Evolutionary conservation across 2,329 filamentous ascomycete genomes (phyloP).

Genomic region (Botrytis fabae): DNA sequence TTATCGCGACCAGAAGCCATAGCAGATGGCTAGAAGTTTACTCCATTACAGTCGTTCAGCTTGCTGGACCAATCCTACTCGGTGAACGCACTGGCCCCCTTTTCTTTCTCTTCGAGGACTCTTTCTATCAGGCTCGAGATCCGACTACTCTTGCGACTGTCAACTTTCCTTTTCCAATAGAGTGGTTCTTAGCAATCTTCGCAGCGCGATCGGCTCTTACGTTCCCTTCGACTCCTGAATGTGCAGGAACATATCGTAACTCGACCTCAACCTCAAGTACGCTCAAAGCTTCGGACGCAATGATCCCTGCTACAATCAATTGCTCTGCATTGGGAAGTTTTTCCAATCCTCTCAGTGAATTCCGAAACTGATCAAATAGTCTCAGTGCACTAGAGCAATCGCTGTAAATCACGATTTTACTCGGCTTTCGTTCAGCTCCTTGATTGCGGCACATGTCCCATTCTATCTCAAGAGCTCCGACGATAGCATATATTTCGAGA

Average conservation of each 20-base stretch:
- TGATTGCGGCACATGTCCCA: constrained; percentile 18
- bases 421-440: constrained; percentile 17
- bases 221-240: constrained; percentile 24
- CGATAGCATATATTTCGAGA: constrained; percentile 24
- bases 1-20: not conserved
- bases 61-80: constrained; percentile 6
- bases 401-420: constrained; percentile 10
- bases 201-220: constrained; percentile 22
- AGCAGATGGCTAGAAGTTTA: not conserved
- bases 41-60: constrained; percentile 1
- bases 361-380: not conserved
- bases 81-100: not conserved
- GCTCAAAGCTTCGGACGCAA: constrained; percentile 22
- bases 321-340: constrained; percentile 16
- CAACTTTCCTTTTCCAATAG: not conserved
- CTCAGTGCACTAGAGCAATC: not conserved
- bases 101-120: not conserved
- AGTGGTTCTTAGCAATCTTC: constrained; percentile 11
- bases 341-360: not conserved
- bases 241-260: constrained; percentile 21
- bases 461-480: constrained; percentile 25
- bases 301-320: constrained; percentile 24
- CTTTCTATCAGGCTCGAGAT: not conserved
- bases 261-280: constrained; percentile 19
- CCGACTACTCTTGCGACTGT: constrained; percentile 4